These are phyloP conservation scores for Rubroshorea leprosula DNA, from an alignment of 345 rosid genomes.

Conservation along the genomic window DNA sequence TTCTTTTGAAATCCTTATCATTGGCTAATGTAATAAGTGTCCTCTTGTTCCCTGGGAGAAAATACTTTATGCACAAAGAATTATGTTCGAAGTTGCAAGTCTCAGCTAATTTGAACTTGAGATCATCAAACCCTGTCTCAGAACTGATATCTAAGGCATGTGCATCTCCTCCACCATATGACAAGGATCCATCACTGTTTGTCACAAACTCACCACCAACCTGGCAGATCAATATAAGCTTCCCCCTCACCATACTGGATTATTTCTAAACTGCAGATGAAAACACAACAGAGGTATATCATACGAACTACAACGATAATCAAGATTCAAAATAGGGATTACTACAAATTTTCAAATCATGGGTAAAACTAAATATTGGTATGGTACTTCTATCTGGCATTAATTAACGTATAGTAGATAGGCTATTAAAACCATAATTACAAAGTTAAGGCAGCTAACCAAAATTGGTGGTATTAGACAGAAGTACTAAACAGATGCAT, in stretches of 20 bases:
- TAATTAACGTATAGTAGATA: too few species aligned
- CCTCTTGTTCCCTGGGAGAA: conserved; percentile 73
- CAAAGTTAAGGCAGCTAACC: too few species aligned
- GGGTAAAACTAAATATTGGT: too few species aligned
- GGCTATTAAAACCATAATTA: too few species aligned
- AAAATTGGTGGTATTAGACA: too few species aligned
- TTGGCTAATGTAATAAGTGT: conserved; percentile 63
- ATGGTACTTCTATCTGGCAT: too few species aligned
- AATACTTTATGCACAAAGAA: conserved; percentile 76
- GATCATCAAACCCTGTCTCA: conserved; percentile 61
- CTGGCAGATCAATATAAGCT: conserved; percentile 88
- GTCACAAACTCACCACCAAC: conserved; percentile 67
- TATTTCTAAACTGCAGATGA: conserved; percentile 19
- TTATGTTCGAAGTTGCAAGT: conserved; percentile 53
- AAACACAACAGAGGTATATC: too few species aligned
- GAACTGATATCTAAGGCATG: conserved; percentile 63
- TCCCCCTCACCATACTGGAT: conserved; percentile 69
- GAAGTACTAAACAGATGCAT: too few species aligned
- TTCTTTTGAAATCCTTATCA: conserved; percentile 73
- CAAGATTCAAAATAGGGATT: too few species aligned
- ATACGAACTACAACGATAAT: too few species aligned
- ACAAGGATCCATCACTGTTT: conserved; percentile 58
- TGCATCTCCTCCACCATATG: conserved; percentile 81
- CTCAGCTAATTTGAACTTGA: conserved; percentile 70
- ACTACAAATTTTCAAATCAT: too few species aligned